Conservation (phyloP, 805 yeast genomes). For the Pichia thaimueangensis region DNA sequence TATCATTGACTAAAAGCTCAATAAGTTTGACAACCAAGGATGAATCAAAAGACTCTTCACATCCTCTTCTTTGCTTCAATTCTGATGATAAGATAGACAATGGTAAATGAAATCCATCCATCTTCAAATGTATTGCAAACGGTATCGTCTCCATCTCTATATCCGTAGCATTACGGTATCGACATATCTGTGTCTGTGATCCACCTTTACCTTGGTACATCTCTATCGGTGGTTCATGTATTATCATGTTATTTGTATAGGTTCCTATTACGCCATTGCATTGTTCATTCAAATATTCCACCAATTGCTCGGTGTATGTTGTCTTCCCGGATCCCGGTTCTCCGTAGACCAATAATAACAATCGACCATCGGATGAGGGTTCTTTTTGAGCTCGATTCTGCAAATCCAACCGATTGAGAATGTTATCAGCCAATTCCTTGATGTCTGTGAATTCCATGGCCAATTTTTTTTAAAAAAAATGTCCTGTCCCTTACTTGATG, state of each 20-base stretch:
- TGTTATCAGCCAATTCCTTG: too few species aligned
- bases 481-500: too few species aligned
- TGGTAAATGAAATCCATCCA: slow-evolving; percentile 77
- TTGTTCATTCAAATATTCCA: slow-evolving; percentile 31
- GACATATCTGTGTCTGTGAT: slow-evolving; percentile 4
- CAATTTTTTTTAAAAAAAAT: too few species aligned
- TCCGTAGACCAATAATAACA: slow-evolving; percentile 60
- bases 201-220: slow-evolving; percentile 1
- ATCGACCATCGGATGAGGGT: too few species aligned
- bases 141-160: slow-evolving; percentile 2
- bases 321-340: slow-evolving; percentile 86
- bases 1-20: slow-evolving; percentile 20
- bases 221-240: background rate
- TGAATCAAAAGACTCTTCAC: slow-evolving; percentile 81
- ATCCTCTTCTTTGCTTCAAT: slow-evolving; percentile 68
- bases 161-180: background rate
- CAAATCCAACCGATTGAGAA: too few species aligned
- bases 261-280: background rate
- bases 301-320: slow-evolving; percentile 49
- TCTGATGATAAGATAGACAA: slow-evolving; percentile 37
- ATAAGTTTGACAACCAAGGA: slow-evolving; percentile 34
- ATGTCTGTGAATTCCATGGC: too few species aligned
- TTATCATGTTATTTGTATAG: background rate
- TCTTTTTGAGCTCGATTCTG: too few species aligned
- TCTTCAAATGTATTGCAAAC: slow-evolving; percentile 47